Percentiles rank a stretch among this genome's conserved stretches.
These are phyloP conservation scores for Phialophora macrospora DNA, from an alignment of 2,329 filamentous ascomycete species.

Conservation along the genomic window DNA sequence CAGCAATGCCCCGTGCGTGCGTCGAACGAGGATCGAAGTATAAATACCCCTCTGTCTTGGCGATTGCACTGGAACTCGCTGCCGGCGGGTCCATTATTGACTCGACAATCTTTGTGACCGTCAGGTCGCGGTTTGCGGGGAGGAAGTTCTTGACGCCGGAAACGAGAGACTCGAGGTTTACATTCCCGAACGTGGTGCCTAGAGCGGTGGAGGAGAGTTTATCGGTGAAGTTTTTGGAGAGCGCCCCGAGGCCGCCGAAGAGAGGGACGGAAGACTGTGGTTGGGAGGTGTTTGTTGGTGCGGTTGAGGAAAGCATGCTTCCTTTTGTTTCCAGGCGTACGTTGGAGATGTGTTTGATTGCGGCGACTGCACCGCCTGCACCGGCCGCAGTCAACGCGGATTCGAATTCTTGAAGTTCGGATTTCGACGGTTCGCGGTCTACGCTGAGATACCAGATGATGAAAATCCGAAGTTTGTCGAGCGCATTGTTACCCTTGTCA, in stretches of 20 bases:
- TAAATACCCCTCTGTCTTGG: constrained; percentile 93
- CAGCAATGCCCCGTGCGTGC: constrained; percentile 90
- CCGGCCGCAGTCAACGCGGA: constrained; percentile 78
- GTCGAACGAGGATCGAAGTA: constrained; percentile 96
- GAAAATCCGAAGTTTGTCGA: constrained; percentile 91
- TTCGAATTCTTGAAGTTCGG: constrained; percentile 84
- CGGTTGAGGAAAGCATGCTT: constrained; percentile 88
- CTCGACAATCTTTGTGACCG: constrained; percentile 96
- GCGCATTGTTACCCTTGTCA: constrained; percentile 79
- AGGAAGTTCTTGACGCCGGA: constrained; percentile 97
- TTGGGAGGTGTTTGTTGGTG: constrained; percentile 67
- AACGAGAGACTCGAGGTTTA: constrained; percentile 91
- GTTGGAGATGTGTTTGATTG: constrained; percentile 83
- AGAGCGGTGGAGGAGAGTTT: constrained; percentile 91
- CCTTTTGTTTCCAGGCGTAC: constrained; percentile 95
- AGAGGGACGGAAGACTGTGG: constrained; percentile 64
- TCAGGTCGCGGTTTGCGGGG: constrained; percentile 93
- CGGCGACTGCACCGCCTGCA: constrained; percentile 68
- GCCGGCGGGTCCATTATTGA: constrained; percentile 95
- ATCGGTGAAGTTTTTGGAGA: constrained; percentile 90
- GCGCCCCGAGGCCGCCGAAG: constrained; percentile 89
- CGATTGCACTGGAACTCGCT: constrained; percentile 87
- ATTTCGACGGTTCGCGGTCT: constrained; percentile 80
- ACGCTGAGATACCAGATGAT: constrained; percentile 97
- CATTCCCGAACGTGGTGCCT: constrained; percentile 72